Percentiles rank a stretch among this genome's conserved stretches.
Evolutionary conservation across 768 basidiomycete genomes (phyloP).

Genomic region (Serendipita sp.): DNA sequence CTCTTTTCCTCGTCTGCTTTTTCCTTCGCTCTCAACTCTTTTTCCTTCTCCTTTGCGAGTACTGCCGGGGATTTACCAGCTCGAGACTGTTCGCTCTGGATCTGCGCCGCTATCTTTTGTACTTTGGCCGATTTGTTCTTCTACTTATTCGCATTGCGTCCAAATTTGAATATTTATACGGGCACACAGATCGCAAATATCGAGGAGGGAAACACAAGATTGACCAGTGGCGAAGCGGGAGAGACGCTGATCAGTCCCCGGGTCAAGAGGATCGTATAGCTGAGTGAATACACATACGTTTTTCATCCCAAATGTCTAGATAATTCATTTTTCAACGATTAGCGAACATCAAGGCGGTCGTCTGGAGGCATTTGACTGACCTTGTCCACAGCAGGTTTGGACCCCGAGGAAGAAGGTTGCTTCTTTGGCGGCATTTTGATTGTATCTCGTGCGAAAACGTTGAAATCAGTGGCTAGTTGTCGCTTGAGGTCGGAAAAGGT

Average conservation of each 20-base stretch:
- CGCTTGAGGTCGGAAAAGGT: not conserved
- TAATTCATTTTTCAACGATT: slow-evolving; percentile 13
- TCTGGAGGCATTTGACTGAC: slow-evolving; percentile 21
- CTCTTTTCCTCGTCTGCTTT: slow-evolving; percentile 70
- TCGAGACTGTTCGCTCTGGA: slow-evolving; percentile 58
- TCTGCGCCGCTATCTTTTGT: slow-evolving; percentile 62
- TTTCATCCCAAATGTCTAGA: slow-evolving; percentile 76
- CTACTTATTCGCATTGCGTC: slow-evolving; percentile 21
- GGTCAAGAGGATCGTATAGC: too few relatives aligned
- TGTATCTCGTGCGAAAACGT: too few relatives aligned
- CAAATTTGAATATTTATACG: not conserved
- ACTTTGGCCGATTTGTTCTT: slow-evolving; percentile 94
- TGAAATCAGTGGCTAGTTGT: too few relatives aligned
- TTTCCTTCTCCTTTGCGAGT: slow-evolving; percentile 77
- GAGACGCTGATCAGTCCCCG: not conserved
- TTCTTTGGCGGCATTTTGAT: slow-evolving; percentile 66
- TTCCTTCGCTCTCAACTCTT: slow-evolving; percentile 53
- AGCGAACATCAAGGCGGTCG: not conserved
- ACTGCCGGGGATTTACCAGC: slow-evolving; percentile 66
- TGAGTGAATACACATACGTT: slow-evolving; percentile 35
- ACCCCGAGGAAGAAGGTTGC: slow-evolving; percentile 36
- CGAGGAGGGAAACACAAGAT: not conserved
- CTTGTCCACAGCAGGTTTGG: slow-evolving; percentile 72
- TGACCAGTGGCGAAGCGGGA: too few relatives aligned
- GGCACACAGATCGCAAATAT: not conserved